These are phyloP conservation scores for Solanum pimpinellifolium DNA, from an alignment of 257 asterid genomes.

Conservation along the genomic window DNA sequence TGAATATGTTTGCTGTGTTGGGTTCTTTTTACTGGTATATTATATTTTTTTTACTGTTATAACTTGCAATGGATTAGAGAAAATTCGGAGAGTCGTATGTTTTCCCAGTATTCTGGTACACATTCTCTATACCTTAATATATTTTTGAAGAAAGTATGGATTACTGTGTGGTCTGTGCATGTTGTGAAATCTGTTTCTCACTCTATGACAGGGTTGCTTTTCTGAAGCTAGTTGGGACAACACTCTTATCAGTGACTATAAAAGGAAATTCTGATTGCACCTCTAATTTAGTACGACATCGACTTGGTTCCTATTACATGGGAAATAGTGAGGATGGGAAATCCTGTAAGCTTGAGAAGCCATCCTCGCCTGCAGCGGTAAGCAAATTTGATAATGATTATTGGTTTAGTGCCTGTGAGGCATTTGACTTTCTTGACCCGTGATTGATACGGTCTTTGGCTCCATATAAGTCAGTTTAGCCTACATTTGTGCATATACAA, in stretches of 20 bases:
- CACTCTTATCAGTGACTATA: background rate
- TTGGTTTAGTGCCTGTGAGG: background rate
- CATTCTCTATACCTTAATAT: background rate
- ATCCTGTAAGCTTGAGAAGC: slow-evolving; percentile 46
- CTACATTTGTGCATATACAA: background rate
- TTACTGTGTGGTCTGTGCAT: background rate
- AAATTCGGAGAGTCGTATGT: background rate
- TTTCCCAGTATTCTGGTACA: background rate
- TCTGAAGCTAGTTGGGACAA: background rate
- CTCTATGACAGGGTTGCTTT: background rate
- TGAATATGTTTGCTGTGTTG: background rate
- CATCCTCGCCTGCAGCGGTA: slow-evolving; percentile 50
- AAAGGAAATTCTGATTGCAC: slow-evolving; percentile 3
- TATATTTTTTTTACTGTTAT: background rate
- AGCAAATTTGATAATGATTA: slow-evolving; percentile 3
- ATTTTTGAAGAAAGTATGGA: background rate
- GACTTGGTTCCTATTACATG: slow-evolving; percentile 23
- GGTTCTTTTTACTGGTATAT: background rate
- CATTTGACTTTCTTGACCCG: background rate
- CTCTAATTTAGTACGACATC: background rate
- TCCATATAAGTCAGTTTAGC: background rate
- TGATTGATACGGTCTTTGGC: background rate
- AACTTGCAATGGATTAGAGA: background rate
- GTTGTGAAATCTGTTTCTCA: background rate
- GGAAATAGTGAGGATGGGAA: slow-evolving; percentile 74